phyloP scores from a whole-genome alignment of 306 rosid genomes.

The Sechiopsis laciniata region DNA sequence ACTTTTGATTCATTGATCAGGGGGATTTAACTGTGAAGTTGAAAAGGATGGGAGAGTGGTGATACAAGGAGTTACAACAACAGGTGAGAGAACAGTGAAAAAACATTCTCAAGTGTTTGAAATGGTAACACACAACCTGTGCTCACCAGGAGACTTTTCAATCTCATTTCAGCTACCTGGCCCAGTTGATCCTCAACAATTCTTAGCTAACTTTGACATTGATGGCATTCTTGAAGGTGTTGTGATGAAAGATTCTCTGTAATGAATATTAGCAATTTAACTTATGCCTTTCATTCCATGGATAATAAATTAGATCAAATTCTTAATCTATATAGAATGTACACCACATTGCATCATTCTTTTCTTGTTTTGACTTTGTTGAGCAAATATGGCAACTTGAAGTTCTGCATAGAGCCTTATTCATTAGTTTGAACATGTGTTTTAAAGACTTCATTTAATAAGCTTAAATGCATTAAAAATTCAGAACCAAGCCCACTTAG shows the following conservation, averaged over 20 bases:
- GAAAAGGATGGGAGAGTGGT: slow-evolving; percentile 51
- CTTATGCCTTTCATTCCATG: neutral
- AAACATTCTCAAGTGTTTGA: slow-evolving; percentile 62
- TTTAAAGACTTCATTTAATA: no score
- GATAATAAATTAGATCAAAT: slow-evolving; percentile 3
- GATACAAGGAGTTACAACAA: slow-evolving; percentile 53
- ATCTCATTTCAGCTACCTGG: slow-evolving; percentile 68
- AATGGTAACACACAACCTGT: slow-evolving; percentile 65
- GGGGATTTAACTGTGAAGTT: slow-evolving; percentile 58
- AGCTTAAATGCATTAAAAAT: no score
- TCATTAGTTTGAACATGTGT: neutral
- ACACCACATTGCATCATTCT: neutral
- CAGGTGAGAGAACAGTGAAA: slow-evolving; percentile 59
- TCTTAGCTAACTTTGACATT: slow-evolving; percentile 54
- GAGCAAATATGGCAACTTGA: neutral
- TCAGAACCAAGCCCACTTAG: no score
- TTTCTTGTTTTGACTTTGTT: neutral
- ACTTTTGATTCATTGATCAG: slow-evolving; percentile 37
- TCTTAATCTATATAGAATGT: neutral
- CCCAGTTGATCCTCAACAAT: slow-evolving; percentile 60
- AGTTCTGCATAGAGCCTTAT: neutral
- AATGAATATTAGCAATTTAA: neutral
- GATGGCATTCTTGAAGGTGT: slow-evolving; percentile 75
- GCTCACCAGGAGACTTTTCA: slow-evolving; percentile 69
- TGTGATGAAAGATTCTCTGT: slow-evolving; percentile 42